phyloP scores from a whole-genome alignment of 2,329 filamentous ascomycete species.

The Daldinia eschscholtzii region DNA sequence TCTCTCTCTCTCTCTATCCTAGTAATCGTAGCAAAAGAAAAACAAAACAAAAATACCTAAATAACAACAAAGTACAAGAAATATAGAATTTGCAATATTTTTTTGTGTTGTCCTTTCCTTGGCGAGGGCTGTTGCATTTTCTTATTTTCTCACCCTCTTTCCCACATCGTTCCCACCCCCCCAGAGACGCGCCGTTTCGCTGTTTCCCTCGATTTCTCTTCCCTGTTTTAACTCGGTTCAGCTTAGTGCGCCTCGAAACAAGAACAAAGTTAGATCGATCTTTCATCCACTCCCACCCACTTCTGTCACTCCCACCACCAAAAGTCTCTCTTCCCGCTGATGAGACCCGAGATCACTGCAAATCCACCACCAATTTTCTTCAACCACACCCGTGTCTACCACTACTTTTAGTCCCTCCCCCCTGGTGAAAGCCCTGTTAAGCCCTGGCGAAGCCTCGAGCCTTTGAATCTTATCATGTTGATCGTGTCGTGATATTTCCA shows the following conservation, averaged over 20 bases:
- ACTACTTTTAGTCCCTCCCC: constrained; percentile 6
- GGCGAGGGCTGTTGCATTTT: constrained; percentile 35
- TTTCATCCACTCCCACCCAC: constrained; percentile 15
- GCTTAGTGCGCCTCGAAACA: constrained; percentile 37
- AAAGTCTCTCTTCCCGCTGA: constrained; percentile 20
- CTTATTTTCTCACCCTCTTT: constrained; percentile 23
- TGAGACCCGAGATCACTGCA: constrained; percentile 24
- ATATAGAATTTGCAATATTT: not conserved
- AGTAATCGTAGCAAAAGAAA: constrained; percentile 2
- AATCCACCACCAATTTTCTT: constrained; percentile 38
- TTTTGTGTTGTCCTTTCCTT: constrained; percentile 42
- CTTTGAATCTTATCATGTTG: constrained; percentile 47
- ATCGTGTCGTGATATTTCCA: constrained; percentile 53
- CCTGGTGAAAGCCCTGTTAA: constrained; percentile 34
- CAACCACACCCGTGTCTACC: constrained; percentile 48
- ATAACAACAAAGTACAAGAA: constrained; percentile 8
- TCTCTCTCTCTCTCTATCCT: not conserved
- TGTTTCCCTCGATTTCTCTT: constrained; percentile 34
- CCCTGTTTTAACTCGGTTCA: constrained; percentile 43
- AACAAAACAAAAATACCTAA: constrained; percentile 1
- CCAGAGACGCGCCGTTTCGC: constrained; percentile 12
- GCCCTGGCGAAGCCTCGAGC: constrained; percentile 41
- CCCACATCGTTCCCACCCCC: constrained; percentile 8
- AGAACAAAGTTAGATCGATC: constrained; percentile 42
- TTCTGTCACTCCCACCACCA: constrained; percentile 1